Evolutionary conservation across 2,329 filamentous ascomycete species (phyloP).

Genomic region (Cercospora sp.): DNA sequence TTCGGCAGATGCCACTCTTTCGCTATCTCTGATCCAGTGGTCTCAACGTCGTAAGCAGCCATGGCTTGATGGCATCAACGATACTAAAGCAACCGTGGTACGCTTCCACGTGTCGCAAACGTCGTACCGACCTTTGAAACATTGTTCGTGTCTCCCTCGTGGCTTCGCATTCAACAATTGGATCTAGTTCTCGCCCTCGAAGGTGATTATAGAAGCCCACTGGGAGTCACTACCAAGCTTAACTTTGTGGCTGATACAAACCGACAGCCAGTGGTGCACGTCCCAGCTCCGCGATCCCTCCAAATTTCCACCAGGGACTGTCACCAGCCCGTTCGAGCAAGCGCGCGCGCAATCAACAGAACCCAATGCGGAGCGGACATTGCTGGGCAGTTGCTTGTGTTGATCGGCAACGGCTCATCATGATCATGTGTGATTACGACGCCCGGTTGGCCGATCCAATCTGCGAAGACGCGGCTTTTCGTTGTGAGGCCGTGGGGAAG

Average conservation of each 20-base stretch:
- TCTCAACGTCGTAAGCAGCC: background rate
- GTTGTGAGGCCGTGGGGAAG: background rate
- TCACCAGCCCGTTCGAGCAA: background rate
- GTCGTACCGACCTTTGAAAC: background rate
- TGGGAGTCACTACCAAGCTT: background rate
- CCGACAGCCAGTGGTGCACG: background rate
- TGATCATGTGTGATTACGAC: background rate
- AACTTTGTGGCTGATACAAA: background rate
- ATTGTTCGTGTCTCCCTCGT: background rate
- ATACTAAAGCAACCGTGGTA: background rate
- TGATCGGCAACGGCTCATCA: background rate
- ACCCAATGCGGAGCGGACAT: background rate
- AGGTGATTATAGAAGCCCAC: background rate
- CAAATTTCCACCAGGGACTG: background rate
- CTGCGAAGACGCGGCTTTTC: background rate
- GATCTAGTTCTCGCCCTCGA: background rate
- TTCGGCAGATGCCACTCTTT: background rate
- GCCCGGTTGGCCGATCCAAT: background rate
- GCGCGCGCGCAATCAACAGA: background rate
- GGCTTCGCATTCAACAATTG: background rate
- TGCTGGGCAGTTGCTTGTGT: background rate
- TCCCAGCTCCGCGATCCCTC: background rate
- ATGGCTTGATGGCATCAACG: background rate
- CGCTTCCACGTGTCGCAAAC: background rate
- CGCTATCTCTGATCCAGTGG: background rate